A percentile compares a stretch with the other conserved stretches of the same genome.
phyloP scores from a whole-genome alignment of 257 asterid species.

The Solanum etuberosum region DNA sequence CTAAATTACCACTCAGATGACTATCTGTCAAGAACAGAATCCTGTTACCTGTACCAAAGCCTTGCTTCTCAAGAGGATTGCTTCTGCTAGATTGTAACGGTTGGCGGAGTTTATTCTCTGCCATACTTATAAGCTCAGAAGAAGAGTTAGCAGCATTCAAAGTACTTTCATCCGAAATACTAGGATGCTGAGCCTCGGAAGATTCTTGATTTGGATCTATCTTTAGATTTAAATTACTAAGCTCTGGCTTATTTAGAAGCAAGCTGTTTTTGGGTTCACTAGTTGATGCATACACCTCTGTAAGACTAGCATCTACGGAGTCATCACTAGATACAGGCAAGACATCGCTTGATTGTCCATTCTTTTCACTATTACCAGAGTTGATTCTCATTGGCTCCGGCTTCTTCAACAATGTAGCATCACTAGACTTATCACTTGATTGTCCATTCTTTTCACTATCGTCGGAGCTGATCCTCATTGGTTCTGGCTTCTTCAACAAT shows the following conservation, averaged over 20 bases:
- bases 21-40: constrained; percentile 6
- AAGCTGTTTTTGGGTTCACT: constrained; percentile 11
- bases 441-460: constrained; percentile 12
- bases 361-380: constrained; percentile 16
- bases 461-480: constrained; percentile 12
- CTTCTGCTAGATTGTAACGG: constrained; percentile 8
- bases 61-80: constrained; percentile 22
- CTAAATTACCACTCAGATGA: not conserved
- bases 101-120: not conserved
- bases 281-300: constrained; percentile 2
- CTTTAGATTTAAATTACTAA: constrained; percentile 8
- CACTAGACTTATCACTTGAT: constrained; percentile 19
- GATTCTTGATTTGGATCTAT: constrained; percentile 29
- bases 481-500: constrained; percentile 71
- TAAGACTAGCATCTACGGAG: constrained; percentile 7
- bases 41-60: constrained; percentile 38
- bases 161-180: constrained; percentile 1
- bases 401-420: constrained; percentile 63
- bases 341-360: constrained; percentile 12
- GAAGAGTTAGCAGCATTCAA: constrained; percentile 9
- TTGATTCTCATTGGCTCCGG: constrained; percentile 35
- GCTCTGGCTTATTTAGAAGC: constrained; percentile 37
- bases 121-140: not conserved
- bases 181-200: constrained; percentile 11
- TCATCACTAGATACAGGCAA: constrained; percentile 7